Percentiles rank a stretch among this genome's conserved stretches.
Conservation (phyloP, 1,284 basidiomycete genomes). For the Apiotrichum gracile region DNA sequence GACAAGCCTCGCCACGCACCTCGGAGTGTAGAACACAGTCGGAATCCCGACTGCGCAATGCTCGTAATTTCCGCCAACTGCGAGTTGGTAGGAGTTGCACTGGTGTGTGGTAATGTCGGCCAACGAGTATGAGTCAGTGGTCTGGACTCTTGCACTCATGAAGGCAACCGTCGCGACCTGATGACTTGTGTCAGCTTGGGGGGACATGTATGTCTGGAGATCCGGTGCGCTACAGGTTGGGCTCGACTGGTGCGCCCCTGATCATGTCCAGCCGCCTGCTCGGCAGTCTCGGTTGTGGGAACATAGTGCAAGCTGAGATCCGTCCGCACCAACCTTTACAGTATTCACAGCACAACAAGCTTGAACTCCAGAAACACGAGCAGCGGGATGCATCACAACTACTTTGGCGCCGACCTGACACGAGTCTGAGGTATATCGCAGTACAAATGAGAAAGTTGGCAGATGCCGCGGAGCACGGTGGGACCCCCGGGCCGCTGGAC, state of each 20-base stretch:
- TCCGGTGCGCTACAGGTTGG: conserved; percentile 24
- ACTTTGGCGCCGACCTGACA: conserved; percentile 40
- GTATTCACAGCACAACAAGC: conserved; percentile 38
- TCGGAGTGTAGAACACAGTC: conserved; percentile 5
- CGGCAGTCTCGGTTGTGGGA: too few species aligned
- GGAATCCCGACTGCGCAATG: conserved; percentile 8
- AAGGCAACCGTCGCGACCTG: conserved; percentile 12
- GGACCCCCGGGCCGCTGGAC: conserved; percentile 22
- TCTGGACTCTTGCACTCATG: neutral
- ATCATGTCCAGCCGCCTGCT: conserved; percentile 28
- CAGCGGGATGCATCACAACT: conserved; percentile 35
- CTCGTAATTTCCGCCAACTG: too few species aligned
- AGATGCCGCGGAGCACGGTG: conserved; percentile 40
- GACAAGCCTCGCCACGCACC: too few species aligned
- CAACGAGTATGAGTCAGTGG: too few species aligned
- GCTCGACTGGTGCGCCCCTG: conserved; percentile 23
- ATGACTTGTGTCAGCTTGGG: conserved; percentile 1
- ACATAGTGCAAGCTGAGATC: conserved; percentile 43
- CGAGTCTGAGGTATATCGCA: conserved; percentile 40
- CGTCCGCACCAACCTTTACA: too few species aligned
- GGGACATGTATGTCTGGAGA: neutral
- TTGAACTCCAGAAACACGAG: conserved; percentile 43
- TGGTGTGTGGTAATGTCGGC: too few species aligned
- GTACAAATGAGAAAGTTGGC: conserved; percentile 45
- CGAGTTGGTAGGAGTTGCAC: too few species aligned